Evolutionary conservation across 352 stramenopile species (phyloP).

Genomic region (Thraustochytrium sp.): DNA sequence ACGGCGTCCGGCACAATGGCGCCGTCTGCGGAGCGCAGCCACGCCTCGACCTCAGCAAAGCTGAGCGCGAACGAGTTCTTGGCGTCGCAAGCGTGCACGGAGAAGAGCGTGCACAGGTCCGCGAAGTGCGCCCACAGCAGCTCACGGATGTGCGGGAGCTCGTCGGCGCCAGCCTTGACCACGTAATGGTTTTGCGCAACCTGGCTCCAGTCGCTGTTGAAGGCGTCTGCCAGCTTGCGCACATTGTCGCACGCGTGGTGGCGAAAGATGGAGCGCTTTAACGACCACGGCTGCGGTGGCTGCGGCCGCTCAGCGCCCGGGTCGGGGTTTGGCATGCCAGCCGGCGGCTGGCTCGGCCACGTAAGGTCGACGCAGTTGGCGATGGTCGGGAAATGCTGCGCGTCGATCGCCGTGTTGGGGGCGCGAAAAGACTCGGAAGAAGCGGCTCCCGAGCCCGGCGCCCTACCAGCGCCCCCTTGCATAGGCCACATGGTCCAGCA

Average conservation of each 20-base stretch:
- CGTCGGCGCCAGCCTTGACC: neutral
- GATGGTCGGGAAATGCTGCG: neutral
- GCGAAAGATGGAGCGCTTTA: conserved; percentile 1
- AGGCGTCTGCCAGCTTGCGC: neutral
- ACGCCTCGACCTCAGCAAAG: neutral
- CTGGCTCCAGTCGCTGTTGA: conserved; percentile 17
- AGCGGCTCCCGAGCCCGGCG: neutral
- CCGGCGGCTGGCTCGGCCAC: neutral
- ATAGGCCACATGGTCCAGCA: conserved; percentile 31
- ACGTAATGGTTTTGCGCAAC: neutral
- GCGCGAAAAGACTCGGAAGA: neutral
- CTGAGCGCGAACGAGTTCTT: conserved; percentile 8
- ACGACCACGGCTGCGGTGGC: neutral
- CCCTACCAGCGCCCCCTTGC: neutral
- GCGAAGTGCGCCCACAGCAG: conserved; percentile 17
- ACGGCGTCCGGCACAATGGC: neutral
- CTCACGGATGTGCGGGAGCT: neutral
- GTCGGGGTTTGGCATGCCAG: neutral
- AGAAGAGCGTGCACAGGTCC: conserved; percentile 14
- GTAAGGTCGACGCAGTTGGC: conserved; percentile 6
- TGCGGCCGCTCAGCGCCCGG: neutral
- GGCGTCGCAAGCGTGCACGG: neutral
- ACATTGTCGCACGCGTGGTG: conserved; percentile 20
- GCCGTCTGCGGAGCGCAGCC: neutral
- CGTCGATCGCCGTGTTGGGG: neutral